Evolutionary conservation across 768 basidiomycete genomes (phyloP), one percentile per base, ranked within the genome.

Genomic region (Cubamyces sp.): DNA sequence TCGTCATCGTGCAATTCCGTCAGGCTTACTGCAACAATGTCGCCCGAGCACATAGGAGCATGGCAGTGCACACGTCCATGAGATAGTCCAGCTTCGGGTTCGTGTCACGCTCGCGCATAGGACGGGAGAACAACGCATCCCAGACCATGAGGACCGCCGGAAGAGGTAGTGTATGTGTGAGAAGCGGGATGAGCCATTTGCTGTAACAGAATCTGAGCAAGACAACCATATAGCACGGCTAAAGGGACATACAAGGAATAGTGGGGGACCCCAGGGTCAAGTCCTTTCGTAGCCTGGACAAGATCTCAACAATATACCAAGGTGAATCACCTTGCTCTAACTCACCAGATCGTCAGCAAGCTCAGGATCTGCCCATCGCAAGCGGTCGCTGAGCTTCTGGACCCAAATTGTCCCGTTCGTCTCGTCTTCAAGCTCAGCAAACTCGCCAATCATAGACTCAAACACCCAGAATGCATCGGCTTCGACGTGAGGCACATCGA

Each of bases 391-490:
- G 41, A 93, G 76, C 61, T 78, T 84, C 53, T 75, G 79, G 76
- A 85, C 85, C 90, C 88, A 92, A 25, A 79, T 45, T 50, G 76
- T 81, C 7, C 82, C 83, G 16, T 82, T 82, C 28, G 87, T 86
- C 60, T 87, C 85, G 54, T 88, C 87, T 61, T 87, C 87, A n/a
- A 93, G 71, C 53, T 90, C 91, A 1, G 83, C 78, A 51, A 92
- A 83, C 68, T 92, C 91, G 26, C 86, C 84, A 0, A 91, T 76
- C 66, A 92, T 78, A 0, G 85, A 82, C 71, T 92, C 90, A 57
- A 92, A 88, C 5, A 92, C 68, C 91, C 91, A 93, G 71, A 93
- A 93, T 0, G 87, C 82, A 68, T 93, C 91, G 1, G 91, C 91
- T 72, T 93, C 91, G 5, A 81, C 81, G 70, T 92, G 89, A 0